These are phyloP conservation scores for Cytospora chrysosperma DNA, from an alignment of 2,329 filamentous ascomycete genomes.

Conservation along the genomic window DNA sequence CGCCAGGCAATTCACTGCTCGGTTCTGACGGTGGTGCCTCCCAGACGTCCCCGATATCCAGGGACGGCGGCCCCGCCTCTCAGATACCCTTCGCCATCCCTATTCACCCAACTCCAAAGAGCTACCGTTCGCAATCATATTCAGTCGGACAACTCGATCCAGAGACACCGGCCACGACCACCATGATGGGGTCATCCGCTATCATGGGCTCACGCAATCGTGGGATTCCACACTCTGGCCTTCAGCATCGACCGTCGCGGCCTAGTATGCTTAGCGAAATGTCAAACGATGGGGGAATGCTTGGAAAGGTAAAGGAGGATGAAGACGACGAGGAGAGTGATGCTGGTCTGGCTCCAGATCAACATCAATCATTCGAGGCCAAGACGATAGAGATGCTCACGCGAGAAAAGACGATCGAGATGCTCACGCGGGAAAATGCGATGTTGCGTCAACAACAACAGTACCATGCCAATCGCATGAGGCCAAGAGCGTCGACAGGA, in stretches of 20 bases:
- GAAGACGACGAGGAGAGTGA: conserved; percentile 63
- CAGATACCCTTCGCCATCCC: conserved; percentile 87
- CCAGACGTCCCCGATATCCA: conserved; percentile 51
- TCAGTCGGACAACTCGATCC: conserved; percentile 88
- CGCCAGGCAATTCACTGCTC: conserved; percentile 48
- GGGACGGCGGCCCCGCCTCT: conserved; percentile 53
- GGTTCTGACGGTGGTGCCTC: conserved; percentile 44
- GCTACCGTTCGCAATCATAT: conserved; percentile 93
- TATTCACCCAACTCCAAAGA: conserved; percentile 85
- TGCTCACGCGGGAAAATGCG: conserved; percentile 61
- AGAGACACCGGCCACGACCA: conserved; percentile 47
- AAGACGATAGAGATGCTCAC: conserved; percentile 64
- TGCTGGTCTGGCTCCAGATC: conserved; percentile 33
- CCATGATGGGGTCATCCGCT: conserved; percentile 46
- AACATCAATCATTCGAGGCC: conserved; percentile 55
- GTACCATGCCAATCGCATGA: conserved; percentile 51
- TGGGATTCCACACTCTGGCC: conserved; percentile 58
- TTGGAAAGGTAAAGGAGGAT: conserved; percentile 69
- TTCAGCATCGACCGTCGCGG: conserved; percentile 79
- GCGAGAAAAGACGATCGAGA: conserved; percentile 64
- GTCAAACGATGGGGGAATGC: conserved; percentile 60
- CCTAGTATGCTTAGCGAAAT: conserved; percentile 75
- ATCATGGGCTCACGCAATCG: conserved; percentile 53
- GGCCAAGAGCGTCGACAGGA: conserved; percentile 58
- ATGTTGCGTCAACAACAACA: conserved; percentile 59